Evolutionary conservation across 352 stramenopile genomes (phyloP), one percentile per base, ranked within the genome.

Genomic region (Phytophthora cactorum): DNA sequence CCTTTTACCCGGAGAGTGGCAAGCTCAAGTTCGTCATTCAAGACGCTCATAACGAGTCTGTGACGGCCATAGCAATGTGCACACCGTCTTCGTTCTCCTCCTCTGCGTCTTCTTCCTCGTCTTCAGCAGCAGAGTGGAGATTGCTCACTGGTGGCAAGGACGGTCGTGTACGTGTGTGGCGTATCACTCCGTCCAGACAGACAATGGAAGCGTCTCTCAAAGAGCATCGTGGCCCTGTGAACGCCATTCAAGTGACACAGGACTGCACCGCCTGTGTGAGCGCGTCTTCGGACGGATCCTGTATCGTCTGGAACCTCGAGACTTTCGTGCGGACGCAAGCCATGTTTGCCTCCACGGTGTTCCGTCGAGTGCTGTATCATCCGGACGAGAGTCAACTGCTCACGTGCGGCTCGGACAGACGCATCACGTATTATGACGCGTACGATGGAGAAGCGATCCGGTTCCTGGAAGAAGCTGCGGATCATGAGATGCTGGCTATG

Each of bases 1-100:
- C 96, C 3, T 99, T 99, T 73, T 98, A 95, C 67, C 97, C 97
- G 5, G 95, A 99, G 70, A 97, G 78, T 60, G 97, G 97, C 52
- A 98, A 98, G 68, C 82, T 99, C 32, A 97, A 98, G 71, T 99
- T 98, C 69, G 96, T 99, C 50, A 99, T 99, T 71, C 91, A 96
- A 66, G 93, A 98, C 67, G 97, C 96, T 5, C 96, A 99, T 77
- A 95, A 91, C 64, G 95, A 98, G 63, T 90, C 84, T n/a, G 93
- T 98, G 32, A 98, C 93, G 1, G 95, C 96, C 5, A 88, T 99
- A 28, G 88, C 88, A 5, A 85, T 98, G 57, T 95, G 88, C 39
- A 80, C 94, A 38, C 82, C 97, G 4, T 74, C 22, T 22, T 22
- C 22, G 22, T 22, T 22, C 22, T 22, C 64, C 1, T 72, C 44